Base-by-base conservation (phyloP, 768 basidiomycete species). In the Boletales sp. region DNA sequence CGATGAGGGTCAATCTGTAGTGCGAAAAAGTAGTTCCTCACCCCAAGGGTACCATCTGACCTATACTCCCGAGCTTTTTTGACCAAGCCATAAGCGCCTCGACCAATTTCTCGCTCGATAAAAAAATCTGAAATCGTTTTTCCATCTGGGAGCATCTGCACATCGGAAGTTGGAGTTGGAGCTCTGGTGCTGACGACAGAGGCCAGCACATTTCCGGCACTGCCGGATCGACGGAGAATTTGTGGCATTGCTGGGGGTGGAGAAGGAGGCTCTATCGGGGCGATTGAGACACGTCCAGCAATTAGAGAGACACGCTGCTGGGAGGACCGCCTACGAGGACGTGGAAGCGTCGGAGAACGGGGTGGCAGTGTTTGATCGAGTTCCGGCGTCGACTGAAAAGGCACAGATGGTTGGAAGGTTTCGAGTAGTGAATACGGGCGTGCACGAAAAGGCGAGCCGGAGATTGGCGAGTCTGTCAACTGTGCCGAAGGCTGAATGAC, bases 61-160 rank as follows among this genome's bases (percentile, higher is more conserved):
- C 75, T 78, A 56, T 86, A 86, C 63, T 94, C 90, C 54, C 89
- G 78, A 2, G 84, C 95, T 47, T 90, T 79, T 68, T 95, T 94
- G 35, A 99, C 95, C 38, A 97, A 75, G 2, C 95, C 95, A 67
- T 97, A 97, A 11, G 95, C 95, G 10, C 94, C 95, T 49, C 91
- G 80, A 13, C 95, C 95, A 21, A 94, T 90, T 62, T 95, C 93
- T 40, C 80, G 79, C 58, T 93, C 83, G 48, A 97, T 86, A 18
- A 86, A 78, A 64, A 89, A 97, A 59, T 93, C 87, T 6, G 84
- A 85, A 53, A 97, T 93, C 53, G 78, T 89, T 52, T 84, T 79
- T 31, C 81, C 79, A 40, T 86, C 86, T 14, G 67, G 39, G 44
- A 65, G 64, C n/a, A 60, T 52, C 11, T 52, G 52, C 12, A 30